Evolutionary conservation across 2,329 filamentous ascomycete genomes (phyloP).

Genomic region (Arthroderma sp.): DNA sequence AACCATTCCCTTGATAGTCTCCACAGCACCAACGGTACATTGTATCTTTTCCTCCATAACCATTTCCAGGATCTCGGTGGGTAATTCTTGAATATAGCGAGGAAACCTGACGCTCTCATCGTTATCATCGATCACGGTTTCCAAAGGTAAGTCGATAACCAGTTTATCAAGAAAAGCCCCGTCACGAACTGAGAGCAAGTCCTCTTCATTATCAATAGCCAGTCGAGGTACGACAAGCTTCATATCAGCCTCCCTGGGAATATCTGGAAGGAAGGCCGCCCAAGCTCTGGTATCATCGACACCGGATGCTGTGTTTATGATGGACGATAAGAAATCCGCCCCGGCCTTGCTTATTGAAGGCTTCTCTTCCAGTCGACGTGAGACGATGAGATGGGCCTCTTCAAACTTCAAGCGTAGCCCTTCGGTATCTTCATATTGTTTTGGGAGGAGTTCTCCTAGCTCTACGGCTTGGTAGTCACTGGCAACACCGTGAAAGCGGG

Average conservation of each 20-base stretch:
- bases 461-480: conserved; percentile 22
- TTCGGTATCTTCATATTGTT: conserved; percentile 9
- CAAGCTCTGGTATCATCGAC: conserved; percentile 4
- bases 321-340: conserved; percentile 19
- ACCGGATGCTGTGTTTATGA: conserved; percentile 9
- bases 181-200: conserved; percentile 28
- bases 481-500: conserved; percentile 33
- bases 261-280: conserved; percentile 13
- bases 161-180: conserved; percentile 15
- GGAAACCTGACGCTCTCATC: conserved; percentile 35
- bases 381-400: background rate
- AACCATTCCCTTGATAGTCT: too few relatives aligned
- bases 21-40: conserved; percentile 4
- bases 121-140: conserved; percentile 24
- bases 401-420: conserved; percentile 13
- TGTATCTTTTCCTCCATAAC: conserved; percentile 16
- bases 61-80: conserved; percentile 12
- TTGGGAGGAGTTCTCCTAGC: conserved; percentile 9
- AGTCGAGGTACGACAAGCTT: conserved; percentile 37
- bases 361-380: conserved; percentile 17
- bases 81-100: conserved; percentile 18
- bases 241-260: conserved; percentile 15
- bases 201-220: conserved; percentile 31
- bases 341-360: conserved; percentile 20
- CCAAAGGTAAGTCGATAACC: conserved; percentile 21